Evolutionary conservation across 139 green algal genomes (phyloP).

Genomic region (Auxenochlorella pyrenoidosa): DNA sequence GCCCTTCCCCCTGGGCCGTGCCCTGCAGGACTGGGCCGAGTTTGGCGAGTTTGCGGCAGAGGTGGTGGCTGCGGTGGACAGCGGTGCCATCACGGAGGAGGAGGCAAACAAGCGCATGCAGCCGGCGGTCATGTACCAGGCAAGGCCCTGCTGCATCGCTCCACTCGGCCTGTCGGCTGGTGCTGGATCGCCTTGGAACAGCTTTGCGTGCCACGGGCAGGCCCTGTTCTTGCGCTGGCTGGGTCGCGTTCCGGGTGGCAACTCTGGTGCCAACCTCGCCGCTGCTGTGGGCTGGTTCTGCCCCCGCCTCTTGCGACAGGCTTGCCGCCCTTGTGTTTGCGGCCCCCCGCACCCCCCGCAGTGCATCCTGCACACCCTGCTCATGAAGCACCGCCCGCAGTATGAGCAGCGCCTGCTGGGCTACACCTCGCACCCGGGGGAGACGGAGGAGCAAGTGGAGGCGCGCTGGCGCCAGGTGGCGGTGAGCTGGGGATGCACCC

Average conservation of each 20-base stretch:
- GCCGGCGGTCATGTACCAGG: conserved; percentile 3
- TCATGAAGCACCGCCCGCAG: too few relatives aligned
- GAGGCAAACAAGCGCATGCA: background rate
- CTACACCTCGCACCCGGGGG: background rate
- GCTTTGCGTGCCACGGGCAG: too few relatives aligned
- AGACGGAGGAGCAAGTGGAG: background rate
- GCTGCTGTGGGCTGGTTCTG: too few relatives aligned
- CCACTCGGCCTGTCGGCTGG: too few relatives aligned
- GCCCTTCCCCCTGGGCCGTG: too few relatives aligned
- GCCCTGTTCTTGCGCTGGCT: too few relatives aligned
- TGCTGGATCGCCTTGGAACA: too few relatives aligned
- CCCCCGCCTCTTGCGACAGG: too few relatives aligned
- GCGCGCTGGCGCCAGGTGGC: conserved; percentile 2
- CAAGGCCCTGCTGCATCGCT: background rate
- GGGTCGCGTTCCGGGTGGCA: too few relatives aligned
- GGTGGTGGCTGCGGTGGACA: background rate
- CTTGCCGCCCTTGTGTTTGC: too few relatives aligned
- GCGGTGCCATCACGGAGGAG: background rate
- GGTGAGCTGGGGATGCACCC: background rate
- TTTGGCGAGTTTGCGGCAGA: background rate
- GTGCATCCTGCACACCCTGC: too few relatives aligned
- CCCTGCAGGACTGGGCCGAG: conserved; percentile 15
- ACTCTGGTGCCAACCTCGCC: too few relatives aligned
- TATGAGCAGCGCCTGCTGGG: background rate
- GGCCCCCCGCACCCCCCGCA: background rate